These are phyloP conservation scores for Phytomonas sp. DNA, from an alignment of 208 protist species.

Conservation along the genomic window DNA sequence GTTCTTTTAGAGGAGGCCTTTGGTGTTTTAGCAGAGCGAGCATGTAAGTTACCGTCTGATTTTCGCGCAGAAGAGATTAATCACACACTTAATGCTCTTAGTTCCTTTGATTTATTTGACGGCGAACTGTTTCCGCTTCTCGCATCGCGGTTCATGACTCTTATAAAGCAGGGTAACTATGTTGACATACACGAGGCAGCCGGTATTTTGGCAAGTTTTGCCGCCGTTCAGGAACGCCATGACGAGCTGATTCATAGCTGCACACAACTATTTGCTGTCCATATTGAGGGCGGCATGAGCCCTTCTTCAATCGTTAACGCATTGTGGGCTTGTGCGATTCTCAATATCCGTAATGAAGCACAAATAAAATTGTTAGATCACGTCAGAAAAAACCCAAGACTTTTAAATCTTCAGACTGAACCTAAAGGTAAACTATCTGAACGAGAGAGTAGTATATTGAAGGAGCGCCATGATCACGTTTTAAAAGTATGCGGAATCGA, in stretches of 20 bases:
- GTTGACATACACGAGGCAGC: constrained; percentile 59
- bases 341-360: constrained; percentile 79
- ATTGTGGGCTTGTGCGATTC: constrained; percentile 63
- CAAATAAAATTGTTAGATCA: constrained; percentile 56
- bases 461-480: constrained; percentile 28
- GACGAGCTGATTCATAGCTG: constrained; percentile 79
- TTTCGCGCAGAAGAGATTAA: constrained; percentile 75
- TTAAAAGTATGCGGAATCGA: constrained; percentile 30
- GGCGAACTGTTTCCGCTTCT: constrained; percentile 86
- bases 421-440: constrained; percentile 6
- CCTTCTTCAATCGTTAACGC: constrained; percentile 39
- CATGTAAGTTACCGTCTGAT: constrained; percentile 64
- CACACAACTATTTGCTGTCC: constrained; percentile 45
- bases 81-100: constrained; percentile 58
- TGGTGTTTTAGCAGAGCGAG: constrained; percentile 78
- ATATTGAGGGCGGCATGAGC: constrained; percentile 31
- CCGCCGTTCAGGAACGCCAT: constrained; percentile 77
- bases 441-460: constrained; percentile 19
- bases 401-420: constrained; percentile 18
- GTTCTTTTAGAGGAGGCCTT: constrained; percentile 72
- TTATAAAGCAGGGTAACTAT: constrained; percentile 49
- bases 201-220: constrained; percentile 72
- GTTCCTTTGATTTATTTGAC: constrained; percentile 84
- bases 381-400: constrained; percentile 21
- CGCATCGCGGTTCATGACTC: constrained; percentile 48